Base-by-base conservation (phyloP, 768 basidiomycete genomes). In the Russula sp. region DNA sequence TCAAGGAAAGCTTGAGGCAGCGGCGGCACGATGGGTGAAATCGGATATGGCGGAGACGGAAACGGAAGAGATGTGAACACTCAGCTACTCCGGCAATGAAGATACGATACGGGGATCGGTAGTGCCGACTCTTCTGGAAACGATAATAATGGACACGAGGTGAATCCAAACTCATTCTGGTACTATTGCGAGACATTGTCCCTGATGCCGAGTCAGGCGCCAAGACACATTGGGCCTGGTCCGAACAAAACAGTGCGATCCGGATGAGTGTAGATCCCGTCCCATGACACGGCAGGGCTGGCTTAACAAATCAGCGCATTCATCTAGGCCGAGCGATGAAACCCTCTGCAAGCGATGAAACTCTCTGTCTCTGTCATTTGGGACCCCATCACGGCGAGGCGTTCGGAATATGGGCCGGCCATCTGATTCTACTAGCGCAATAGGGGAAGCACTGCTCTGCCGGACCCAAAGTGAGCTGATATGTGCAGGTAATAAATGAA, bases 271-370 rank as follows among this genome's bases (percentile, higher is more conserved):
- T 24, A 28, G 57, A 28, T 44, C 40, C 49, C 14, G 16, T 52
- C 50, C 52, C 55, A 55, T 32, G 40, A 50, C 54, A 57, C 22
- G 49, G 34, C 24, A 56, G 48, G n/a, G 59, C 49, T 48, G 55
- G 64, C 64, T 56, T 54, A 57, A 60, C 49, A 56, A 50, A 56
- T 46, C 64, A 61, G 64, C 55, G 30, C 48, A 40, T 20, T 18
- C 40, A 55, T 40, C 49, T 56, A 26, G 42, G 57, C n/a, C 57
- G 48, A 28, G 46, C 46, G 20, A 59, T 20, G 18, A 42, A 59
- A 46, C 32, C 51, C 42, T 34, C 34, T 3, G 30, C 30, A 30
- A 8, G 30, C 3, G 30, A 30, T 30, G 30, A 8, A 30, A 30
- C 30, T 30, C 30, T 2, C 3, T 2, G 28, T n/a, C n/a, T 59